Percentiles rank a stretch among this genome's conserved stretches.
Conservation (phyloP, 2,329 filamentous ascomycete species). For the Xylaria sp. region DNA sequence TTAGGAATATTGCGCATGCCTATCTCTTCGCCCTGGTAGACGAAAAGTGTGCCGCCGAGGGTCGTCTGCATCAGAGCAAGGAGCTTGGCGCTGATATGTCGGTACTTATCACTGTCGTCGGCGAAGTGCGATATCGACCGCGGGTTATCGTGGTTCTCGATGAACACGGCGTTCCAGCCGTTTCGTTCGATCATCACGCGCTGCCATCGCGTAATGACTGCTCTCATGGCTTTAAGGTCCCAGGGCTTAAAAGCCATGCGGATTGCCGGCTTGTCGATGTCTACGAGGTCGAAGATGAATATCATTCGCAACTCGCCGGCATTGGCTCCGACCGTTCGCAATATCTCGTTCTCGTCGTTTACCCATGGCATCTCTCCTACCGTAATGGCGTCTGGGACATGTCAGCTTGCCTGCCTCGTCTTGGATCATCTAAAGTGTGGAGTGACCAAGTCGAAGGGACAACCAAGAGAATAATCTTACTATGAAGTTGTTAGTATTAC, state of each 20-base stretch:
- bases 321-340: constrained; percentile 67
- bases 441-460: neutral
- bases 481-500: neutral
- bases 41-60: constrained; percentile 69
- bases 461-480: neutral
- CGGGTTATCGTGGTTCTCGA: constrained; percentile 73
- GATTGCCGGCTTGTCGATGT: constrained; percentile 63
- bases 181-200: constrained; percentile 59
- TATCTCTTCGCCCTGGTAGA: constrained; percentile 75
- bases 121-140: constrained; percentile 67
- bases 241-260: constrained; percentile 61
- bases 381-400: constrained; percentile 63
- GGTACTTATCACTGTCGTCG: constrained; percentile 59
- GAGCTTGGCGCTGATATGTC: constrained; percentile 65
- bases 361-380: constrained; percentile 76
- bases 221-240: constrained; percentile 54
- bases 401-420: neutral
- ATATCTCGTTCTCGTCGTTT: constrained; percentile 65
- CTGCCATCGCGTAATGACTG: constrained; percentile 54
- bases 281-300: constrained; percentile 73
- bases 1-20: constrained; percentile 70
- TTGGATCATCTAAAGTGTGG: neutral
- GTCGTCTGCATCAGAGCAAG: constrained; percentile 64
- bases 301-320: constrained; percentile 74
- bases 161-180: constrained; percentile 72